Base-by-base conservation (phyloP, 495 filamentous ascomycete genomes). In the Aspergillus heteromorphus region DNA sequence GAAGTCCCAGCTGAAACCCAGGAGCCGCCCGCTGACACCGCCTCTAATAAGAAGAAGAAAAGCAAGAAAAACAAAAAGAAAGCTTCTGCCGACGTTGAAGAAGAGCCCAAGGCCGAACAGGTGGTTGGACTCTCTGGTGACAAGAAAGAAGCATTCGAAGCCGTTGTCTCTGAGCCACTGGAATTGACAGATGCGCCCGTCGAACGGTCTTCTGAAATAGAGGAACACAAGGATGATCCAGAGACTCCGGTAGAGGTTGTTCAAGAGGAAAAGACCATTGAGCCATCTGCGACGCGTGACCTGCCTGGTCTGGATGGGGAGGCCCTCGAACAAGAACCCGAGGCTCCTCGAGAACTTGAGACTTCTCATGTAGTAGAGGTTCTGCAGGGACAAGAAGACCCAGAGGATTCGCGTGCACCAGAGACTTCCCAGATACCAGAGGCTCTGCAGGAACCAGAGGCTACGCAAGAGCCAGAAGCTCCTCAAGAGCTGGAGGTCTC, bases 21-120 rank as follows among this genome's bases (percentile, higher is more conserved):
- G 36, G 42, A 45, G 25, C 17, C 34, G 14, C 29, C 51, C 11
- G 31, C 30, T 1, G 52, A 55, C 3, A 7, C 34, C 4, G 42
- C 54, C 23, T 53, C 64, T 48, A 70, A 75, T 57, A 68, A 74
- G 55, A 71, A 70, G 49, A 65, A 40, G 8, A 56, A 48, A 40
- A 65, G 27, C 14, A 54, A 49, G 43, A 51, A 54, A 34, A 59
- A 57, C 13, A 67, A 43, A 21, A 47, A 53, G 11, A 49, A 48
- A 18, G 40, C 27, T 17, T 19, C 34, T n/a, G 16, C 20, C 8
- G 18, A 36, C 19, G 41, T 25, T 2, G 34, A 38, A 41, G 49
- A 49, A 10, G n/a, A 36, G 21, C 19, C 4, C 17, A 14, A 36
- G 6, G 10, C 25, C 10, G 42, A 23, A 16, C 14, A 10, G 18